These are phyloP conservation scores for Ophiocordyceps robertsii DNA, from an alignment of 2,329 filamentous ascomycete genomes.

Conservation along the genomic window DNA sequence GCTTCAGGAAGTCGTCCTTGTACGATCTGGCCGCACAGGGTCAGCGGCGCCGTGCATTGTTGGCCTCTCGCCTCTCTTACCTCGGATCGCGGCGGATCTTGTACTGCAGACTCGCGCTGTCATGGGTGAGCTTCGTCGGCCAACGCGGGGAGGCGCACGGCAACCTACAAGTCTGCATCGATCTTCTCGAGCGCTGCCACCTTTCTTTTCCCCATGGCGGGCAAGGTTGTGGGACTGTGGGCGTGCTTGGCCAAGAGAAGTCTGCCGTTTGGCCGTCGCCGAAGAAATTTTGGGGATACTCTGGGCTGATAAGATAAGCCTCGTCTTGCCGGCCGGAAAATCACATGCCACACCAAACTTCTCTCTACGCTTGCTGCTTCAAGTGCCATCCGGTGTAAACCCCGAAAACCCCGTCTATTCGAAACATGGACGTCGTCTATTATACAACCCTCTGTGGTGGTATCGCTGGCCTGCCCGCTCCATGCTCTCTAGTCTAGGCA, in stretches of 20 bases:
- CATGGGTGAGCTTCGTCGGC: slow-evolving; percentile 11
- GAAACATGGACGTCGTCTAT: slow-evolving; percentile 12
- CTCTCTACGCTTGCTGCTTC: background rate
- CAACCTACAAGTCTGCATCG: slow-evolving; percentile 65
- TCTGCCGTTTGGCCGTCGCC: background rate
- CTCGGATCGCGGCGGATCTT: slow-evolving; percentile 80
- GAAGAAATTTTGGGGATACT: background rate
- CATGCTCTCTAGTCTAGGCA: slow-evolving; percentile 10
- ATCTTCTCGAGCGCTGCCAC: slow-evolving; percentile 89
- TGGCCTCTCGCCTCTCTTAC: slow-evolving; percentile 26
- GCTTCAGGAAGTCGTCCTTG: slow-evolving; percentile 72
- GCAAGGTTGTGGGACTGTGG: background rate
- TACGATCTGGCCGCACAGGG: slow-evolving; percentile 50
- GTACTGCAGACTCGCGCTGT: slow-evolving; percentile 73
- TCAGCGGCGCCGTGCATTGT: slow-evolving; percentile 5
- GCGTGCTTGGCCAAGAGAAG: background rate
- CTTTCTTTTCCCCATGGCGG: slow-evolving; percentile 70
- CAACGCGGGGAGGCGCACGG: background rate
- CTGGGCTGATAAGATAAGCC: slow-evolving; percentile 2
- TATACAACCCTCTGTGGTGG: slow-evolving; percentile 13
- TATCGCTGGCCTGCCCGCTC: slow-evolving; percentile 8
- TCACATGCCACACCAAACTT: background rate
- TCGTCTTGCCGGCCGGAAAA: background rate
- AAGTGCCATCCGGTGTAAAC: too few relatives aligned
- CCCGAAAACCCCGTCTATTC: slow-evolving; percentile 5